Percentiles rank a stretch among this genome's conserved stretches.
Evolutionary conservation across 768 basidiomycete genomes (phyloP).

Genomic region (Phylloporus scabripes): DNA sequence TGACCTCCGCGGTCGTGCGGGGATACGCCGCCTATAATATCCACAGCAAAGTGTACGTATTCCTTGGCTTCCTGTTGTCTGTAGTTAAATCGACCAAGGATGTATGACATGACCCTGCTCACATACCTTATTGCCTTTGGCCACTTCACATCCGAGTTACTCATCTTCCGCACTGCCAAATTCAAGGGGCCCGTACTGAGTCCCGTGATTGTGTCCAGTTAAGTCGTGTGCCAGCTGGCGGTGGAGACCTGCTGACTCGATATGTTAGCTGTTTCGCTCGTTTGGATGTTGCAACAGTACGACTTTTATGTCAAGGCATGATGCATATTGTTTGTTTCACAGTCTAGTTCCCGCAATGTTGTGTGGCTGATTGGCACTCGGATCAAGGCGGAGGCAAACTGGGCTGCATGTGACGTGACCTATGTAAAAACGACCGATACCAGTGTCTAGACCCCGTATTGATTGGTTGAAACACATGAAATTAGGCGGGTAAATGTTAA

Average conservation of each 20-base stretch:
- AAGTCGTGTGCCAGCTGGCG: constrained; percentile 30
- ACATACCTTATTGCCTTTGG: constrained; percentile 87
- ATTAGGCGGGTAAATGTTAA: not conserved
- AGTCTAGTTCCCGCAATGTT: not conserved
- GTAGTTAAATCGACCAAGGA: constrained; percentile 38
- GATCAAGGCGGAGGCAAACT: constrained; percentile 3
- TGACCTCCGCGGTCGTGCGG: constrained; percentile 78
- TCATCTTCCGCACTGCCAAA: constrained; percentile 75
- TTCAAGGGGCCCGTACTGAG: constrained; percentile 55
- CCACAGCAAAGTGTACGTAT: constrained; percentile 65
- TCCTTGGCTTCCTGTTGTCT: not conserved
- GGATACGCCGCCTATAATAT: constrained; percentile 89
- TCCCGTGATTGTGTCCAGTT: constrained; percentile 84
- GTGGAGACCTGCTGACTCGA: constrained; percentile 6
- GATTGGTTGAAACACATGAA: constrained; percentile 11
- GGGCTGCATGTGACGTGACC: not conserved
- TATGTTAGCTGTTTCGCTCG: constrained; percentile 52
- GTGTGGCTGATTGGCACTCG: not conserved
- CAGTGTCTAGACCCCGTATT: not conserved
- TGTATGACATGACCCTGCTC: constrained; percentile 84
- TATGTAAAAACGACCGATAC: no score
- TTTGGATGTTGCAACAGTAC: constrained; percentile 87
- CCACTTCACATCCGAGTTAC: constrained; percentile 82
- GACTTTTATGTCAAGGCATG: constrained; percentile 62
- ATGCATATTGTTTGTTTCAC: constrained; percentile 5